Conservation (phyloP, 139 green algal genomes). For the Raphidocelis subcapitata region DNA sequence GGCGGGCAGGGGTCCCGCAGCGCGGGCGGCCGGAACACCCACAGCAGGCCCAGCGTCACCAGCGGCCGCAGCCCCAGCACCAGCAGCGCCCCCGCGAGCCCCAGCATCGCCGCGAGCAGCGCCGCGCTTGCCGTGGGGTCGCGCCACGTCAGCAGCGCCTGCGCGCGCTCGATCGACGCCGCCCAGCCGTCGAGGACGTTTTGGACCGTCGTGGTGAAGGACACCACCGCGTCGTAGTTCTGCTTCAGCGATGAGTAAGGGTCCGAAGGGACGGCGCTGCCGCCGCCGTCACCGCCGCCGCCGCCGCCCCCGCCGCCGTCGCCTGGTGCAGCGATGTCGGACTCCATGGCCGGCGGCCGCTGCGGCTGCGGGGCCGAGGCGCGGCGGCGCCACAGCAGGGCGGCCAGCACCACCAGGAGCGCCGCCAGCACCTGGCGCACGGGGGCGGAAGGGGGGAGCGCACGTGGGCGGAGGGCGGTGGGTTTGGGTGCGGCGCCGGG, state of each 20-base stretch:
- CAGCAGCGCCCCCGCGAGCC: conserved; percentile 9
- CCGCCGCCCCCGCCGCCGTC: not conserved
- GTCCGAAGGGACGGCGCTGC: conserved; percentile 15
- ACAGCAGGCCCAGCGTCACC: conserved; percentile 25
- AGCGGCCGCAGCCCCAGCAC: conserved; percentile 22
- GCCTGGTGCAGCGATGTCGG: not conserved
- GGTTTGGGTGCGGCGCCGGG: no score
- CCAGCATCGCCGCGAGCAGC: conserved; percentile 11
- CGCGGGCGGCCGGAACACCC: conserved; percentile 27
- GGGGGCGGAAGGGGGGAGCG: no score
- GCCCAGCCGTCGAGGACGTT: conserved; percentile 30
- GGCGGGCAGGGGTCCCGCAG: conserved; percentile 20
- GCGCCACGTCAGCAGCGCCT: conserved; percentile 18
- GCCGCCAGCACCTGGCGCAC: conserved; percentile 17
- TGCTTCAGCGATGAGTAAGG: conserved; percentile 31
- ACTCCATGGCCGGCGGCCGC: not conserved
- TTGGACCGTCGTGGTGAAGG: conserved; percentile 24
- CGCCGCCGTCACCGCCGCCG: conserved; percentile 11
- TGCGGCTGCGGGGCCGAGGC: no score
- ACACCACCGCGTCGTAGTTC: conserved; percentile 27
- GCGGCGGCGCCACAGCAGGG: not conserved
- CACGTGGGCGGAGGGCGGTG: no score
- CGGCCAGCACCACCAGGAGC: not conserved
- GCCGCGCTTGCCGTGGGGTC: conserved; percentile 17
- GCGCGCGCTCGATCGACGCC: conserved; percentile 8